Percentiles rank a stretch among this genome's conserved stretches.
Conservation (phyloP, 768 basidiomycete species). For the Phaeotremella skinneri region DNA sequence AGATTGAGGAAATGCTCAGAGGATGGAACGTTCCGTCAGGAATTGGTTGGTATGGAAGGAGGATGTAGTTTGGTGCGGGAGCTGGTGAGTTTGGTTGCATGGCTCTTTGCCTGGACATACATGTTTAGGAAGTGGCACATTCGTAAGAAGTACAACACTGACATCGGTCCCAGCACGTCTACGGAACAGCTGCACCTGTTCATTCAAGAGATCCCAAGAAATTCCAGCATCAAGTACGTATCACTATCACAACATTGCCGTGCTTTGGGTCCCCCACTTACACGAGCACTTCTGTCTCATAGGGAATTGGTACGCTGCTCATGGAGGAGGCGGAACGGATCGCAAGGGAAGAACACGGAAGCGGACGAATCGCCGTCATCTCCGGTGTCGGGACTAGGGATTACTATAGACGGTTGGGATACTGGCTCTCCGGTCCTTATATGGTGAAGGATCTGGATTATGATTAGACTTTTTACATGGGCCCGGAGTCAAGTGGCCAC, state of each 20-base stretch:
- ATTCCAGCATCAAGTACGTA: conserved; percentile 83
- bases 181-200: conserved; percentile 95
- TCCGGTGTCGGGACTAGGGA: conserved; percentile 95
- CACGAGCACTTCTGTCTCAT: conserved; percentile 6
- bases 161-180: conserved; percentile 57
- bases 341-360: conserved; percentile 94
- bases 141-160: not conserved
- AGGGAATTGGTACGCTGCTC: conserved; percentile 93
- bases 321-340: conserved; percentile 99
- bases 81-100: conserved; percentile 56
- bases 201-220: conserved; percentile 97
- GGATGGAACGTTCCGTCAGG: conserved; percentile 93
- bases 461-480: not conserved
- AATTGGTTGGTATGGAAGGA: conserved; percentile 67
- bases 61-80: conserved; percentile 89
- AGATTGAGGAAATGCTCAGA: conserved; percentile 92
- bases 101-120: no score
- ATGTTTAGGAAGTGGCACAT: not conserved
- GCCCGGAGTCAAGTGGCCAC: not conserved
- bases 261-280: not conserved
- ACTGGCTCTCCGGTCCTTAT: conserved; percentile 92
- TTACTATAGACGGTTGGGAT: conserved; percentile 92
- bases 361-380: conserved; percentile 93
- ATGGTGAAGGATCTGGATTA: conserved; percentile 72
- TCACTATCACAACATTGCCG: not conserved